Evolutionary conservation across 192 early-diverging fungal species (phyloP).

Genomic region (Paraglomus brasilianum): DNA sequence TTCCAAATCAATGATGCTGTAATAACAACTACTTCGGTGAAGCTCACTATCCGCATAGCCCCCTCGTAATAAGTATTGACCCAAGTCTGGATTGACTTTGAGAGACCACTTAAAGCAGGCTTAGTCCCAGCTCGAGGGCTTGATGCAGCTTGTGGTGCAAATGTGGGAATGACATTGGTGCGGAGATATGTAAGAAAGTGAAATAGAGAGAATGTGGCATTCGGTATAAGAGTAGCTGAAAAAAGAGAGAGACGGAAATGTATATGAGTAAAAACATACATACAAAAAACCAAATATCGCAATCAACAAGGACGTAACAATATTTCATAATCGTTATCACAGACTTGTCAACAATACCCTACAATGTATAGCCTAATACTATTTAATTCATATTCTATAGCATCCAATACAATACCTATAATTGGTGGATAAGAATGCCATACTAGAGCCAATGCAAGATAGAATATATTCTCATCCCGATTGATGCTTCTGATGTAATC

Average conservation of each 20-base stretch:
- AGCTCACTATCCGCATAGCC: slow-evolving; percentile 64
- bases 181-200: slow-evolving; percentile 71
- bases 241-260: neutral
- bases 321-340: neutral
- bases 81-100: slow-evolving; percentile 51
- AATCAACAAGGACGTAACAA: neutral
- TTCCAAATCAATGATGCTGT: slow-evolving; percentile 58
- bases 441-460: slow-evolving; percentile 65
- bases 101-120: slow-evolving; percentile 36
- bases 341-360: too few relatives aligned
- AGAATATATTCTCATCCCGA: slow-evolving; percentile 77
- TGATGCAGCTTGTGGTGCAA: slow-evolving; percentile 49
- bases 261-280: neutral
- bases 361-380: too few relatives aligned
- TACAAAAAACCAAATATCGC: neutral
- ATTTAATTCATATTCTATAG: too few relatives aligned
- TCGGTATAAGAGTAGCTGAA: slow-evolving; percentile 76
- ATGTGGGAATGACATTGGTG: slow-evolving; percentile 61
- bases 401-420: slow-evolving; percentile 48
- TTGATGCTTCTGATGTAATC: slow-evolving; percentile 61
- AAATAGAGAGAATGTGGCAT: slow-evolving; percentile 71
- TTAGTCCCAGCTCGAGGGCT: neutral
- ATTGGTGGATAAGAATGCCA: slow-evolving; percentile 73
- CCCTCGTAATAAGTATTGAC: slow-evolving; percentile 60
- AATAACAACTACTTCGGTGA: slow-evolving; percentile 69